Conservation (phyloP, 2,329 filamentous ascomycete genomes). For the Apiospora hydei region DNA sequence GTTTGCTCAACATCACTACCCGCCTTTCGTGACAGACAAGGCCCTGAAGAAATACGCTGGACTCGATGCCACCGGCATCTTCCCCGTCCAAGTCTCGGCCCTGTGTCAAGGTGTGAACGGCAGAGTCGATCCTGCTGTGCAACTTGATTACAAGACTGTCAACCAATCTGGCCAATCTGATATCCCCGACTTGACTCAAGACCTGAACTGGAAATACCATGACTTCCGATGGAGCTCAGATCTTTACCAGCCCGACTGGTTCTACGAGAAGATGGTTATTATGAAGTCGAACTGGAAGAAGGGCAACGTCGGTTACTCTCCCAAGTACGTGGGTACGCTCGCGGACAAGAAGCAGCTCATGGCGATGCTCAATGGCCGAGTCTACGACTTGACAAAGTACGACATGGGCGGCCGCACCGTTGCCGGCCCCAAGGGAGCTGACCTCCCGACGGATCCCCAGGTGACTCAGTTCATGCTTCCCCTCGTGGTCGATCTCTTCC, state of each 20-base stretch:
- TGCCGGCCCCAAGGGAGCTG: slow-evolving; percentile 60
- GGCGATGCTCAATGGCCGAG: slow-evolving; percentile 77
- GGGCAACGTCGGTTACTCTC: slow-evolving; percentile 84
- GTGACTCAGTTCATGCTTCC: slow-evolving; percentile 83
- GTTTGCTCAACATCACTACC: slow-evolving; percentile 82
- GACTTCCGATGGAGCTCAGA: slow-evolving; percentile 89
- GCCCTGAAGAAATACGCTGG: slow-evolving; percentile 83
- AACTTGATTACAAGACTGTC: slow-evolving; percentile 79
- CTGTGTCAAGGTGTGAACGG: slow-evolving; percentile 82
- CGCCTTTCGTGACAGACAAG: slow-evolving; percentile 66
- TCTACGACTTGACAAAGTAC: slow-evolving; percentile 93
- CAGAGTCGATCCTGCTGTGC: slow-evolving; percentile 71
- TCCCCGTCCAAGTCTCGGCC: slow-evolving; percentile 93
- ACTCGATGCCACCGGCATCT: slow-evolving; percentile 83
- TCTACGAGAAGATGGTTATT: slow-evolving; percentile 83
- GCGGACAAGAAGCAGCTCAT: slow-evolving; percentile 69
- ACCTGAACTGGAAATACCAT: slow-evolving; percentile 82
- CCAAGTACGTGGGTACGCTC: slow-evolving; percentile 77
- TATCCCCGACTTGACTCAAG: slow-evolving; percentile 66
- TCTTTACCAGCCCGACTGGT: slow-evolving; percentile 89
- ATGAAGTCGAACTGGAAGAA: slow-evolving; percentile 83
- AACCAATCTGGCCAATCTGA: slow-evolving; percentile 76
- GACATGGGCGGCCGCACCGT: slow-evolving; percentile 75
- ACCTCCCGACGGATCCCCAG: slow-evolving; percentile 51
- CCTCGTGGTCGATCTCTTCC: slow-evolving; percentile 78